phyloP scores from a whole-genome alignment of 129 eudicot species.

The Pittosporum tobira region DNA sequence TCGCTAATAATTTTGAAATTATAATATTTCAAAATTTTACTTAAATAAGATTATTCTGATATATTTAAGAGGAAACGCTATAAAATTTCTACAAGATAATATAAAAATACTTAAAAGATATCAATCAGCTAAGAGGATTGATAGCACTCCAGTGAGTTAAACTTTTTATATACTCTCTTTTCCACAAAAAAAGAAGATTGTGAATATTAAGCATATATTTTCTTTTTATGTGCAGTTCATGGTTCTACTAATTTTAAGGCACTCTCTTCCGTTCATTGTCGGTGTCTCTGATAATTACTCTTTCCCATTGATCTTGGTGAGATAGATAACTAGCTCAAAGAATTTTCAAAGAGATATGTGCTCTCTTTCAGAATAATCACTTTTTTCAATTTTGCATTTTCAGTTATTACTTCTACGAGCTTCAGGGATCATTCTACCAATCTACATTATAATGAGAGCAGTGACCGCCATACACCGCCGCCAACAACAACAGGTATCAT shows the following conservation, averaged over 20 bases:
- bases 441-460: slow-evolving; percentile 66
- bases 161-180: too few relatives aligned
- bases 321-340: slow-evolving; percentile 4
- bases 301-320: slow-evolving; percentile 54
- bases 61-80: too few relatives aligned
- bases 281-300: slow-evolving; percentile 50
- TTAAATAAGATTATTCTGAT: too few relatives aligned
- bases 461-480: slow-evolving; percentile 35
- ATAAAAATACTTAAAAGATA: too few relatives aligned
- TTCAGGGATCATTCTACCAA: slow-evolving; percentile 53
- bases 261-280: slow-evolving; percentile 56
- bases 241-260: slow-evolving; percentile 62
- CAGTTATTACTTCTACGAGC: slow-evolving; percentile 57
- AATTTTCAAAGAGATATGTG: not conserved
- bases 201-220: too few relatives aligned
- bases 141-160: not conserved
- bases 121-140: too few relatives aligned
- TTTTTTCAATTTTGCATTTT: slow-evolving; percentile 7
- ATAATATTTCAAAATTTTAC: too few relatives aligned
- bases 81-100: too few relatives aligned
- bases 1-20: not conserved
- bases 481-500: slow-evolving; percentile 43
- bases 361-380: not conserved
- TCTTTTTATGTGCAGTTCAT: slow-evolving; percentile 56
- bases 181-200: too few relatives aligned